These are phyloP conservation scores for Panicum miliaceum DNA, from an alignment of 176 grass and related monocot genomes.

Conservation along the genomic window DNA sequence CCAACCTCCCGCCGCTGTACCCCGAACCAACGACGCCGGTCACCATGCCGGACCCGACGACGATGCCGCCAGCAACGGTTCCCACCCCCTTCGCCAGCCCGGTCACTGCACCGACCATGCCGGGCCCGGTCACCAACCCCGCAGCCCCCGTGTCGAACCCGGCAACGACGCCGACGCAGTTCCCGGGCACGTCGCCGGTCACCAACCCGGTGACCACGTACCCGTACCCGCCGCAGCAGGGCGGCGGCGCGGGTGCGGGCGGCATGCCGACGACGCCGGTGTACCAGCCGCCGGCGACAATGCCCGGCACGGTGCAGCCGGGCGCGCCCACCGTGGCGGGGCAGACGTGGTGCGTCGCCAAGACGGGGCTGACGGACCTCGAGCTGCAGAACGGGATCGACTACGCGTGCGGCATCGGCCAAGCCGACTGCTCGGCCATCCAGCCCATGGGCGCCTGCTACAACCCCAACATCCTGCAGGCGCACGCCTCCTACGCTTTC, in stretches of 20 bases:
- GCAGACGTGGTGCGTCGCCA: slow-evolving; percentile 84
- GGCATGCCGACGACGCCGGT: slow-evolving; percentile 43
- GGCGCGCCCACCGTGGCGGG: slow-evolving; percentile 48
- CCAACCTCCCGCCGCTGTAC: slow-evolving; percentile 60
- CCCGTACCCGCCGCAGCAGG: slow-evolving; percentile 54
- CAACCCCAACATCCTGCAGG: slow-evolving; percentile 74
- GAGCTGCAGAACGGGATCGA: slow-evolving; percentile 73
- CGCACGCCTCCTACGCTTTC: slow-evolving; percentile 94
- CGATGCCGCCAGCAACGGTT: slow-evolving; percentile 37
- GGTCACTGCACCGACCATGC: slow-evolving; percentile 47
- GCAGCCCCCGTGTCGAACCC: slow-evolving; percentile 65
- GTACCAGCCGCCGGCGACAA: slow-evolving; percentile 51
- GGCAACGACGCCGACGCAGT: slow-evolving; percentile 60
- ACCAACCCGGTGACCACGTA: slow-evolving; percentile 74
- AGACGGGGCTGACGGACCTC: slow-evolving; percentile 52
- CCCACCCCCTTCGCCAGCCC: slow-evolving; percentile 54
- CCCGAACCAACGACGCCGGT: slow-evolving; percentile 39
- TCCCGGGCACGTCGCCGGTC: slow-evolving; percentile 53
- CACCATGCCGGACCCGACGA: slow-evolving; percentile 53
- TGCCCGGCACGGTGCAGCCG: slow-evolving; percentile 53
- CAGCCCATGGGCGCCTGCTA: slow-evolving; percentile 87
- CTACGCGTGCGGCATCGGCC: slow-evolving; percentile 85
- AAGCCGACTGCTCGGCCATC: slow-evolving; percentile 84
- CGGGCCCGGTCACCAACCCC: slow-evolving; percentile 43
- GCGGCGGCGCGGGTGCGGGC: background rate